A percentile compares a stretch with the other conserved stretches of the same genome.
Evolutionary conservation across 1,284 basidiomycete genomes (phyloP).

Genomic region (Cystobasidium pallidum): DNA sequence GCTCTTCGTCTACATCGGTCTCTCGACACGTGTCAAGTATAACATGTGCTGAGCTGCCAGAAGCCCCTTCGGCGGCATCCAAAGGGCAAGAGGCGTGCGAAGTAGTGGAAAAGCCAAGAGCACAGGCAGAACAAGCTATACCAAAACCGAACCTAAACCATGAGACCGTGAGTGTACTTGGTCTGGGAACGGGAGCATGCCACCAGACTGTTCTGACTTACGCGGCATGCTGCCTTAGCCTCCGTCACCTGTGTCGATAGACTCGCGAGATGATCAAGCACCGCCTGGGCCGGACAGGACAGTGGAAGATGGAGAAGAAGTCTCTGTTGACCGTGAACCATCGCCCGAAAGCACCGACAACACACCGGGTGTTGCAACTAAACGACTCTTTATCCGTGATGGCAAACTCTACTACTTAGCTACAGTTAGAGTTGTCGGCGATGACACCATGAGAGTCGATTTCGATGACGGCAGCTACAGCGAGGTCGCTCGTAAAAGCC

Average conservation of each 20-base stretch:
- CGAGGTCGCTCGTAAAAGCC: not conserved
- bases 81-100: too few relatives aligned
- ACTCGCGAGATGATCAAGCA: not conserved
- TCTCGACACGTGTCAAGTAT: not conserved
- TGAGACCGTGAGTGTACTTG: not conserved
- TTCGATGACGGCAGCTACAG: conserved; percentile 1
- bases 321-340: not conserved
- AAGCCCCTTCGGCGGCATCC: too few relatives aligned
- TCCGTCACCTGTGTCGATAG: not conserved
- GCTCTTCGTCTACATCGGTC: not conserved
- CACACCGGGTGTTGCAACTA: not conserved
- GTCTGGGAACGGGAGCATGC: not conserved
- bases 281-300: not conserved
- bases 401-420: conserved; percentile 1
- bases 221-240: not conserved
- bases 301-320: not conserved
- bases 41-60: not conserved
- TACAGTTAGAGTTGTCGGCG: not conserved
- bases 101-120: too few relatives aligned
- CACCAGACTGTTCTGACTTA: not conserved
- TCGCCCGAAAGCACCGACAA: not conserved
- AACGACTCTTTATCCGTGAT: not conserved
- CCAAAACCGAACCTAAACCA: not conserved
- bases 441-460: not conserved
- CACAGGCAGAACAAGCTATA: too few relatives aligned